Evolutionary conservation across 371 early-diverging fungal genomes (phyloP).

Genomic region (Blyttiomyces sp.): DNA sequence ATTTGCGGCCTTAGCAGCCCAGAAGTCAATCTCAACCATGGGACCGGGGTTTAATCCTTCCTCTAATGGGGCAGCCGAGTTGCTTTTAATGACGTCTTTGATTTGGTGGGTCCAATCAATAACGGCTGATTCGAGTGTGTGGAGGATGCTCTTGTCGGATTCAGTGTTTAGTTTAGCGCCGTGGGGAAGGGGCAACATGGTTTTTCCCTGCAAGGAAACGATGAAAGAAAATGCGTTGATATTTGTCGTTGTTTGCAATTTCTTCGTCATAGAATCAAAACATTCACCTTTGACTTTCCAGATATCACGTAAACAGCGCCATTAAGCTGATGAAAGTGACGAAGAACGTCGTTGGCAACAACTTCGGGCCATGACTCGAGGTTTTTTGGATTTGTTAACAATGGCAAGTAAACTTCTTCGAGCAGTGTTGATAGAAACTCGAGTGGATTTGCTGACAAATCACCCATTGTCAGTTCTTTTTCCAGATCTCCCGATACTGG

Average conservation of each 20-base stretch:
- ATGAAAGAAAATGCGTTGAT: not conserved
- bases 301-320: slow-evolving; percentile 58
- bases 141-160: slow-evolving; percentile 46
- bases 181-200: slow-evolving; percentile 58
- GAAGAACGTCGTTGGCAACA: slow-evolving; percentile 55
- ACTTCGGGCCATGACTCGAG: slow-evolving; percentile 61
- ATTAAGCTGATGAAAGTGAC: slow-evolving; percentile 53
- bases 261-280: too few species aligned
- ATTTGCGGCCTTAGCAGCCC: slow-evolving; percentile 60
- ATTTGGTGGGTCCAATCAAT: slow-evolving; percentile 65
- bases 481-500: slow-evolving; percentile 50
- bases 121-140: slow-evolving; percentile 57
- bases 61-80: slow-evolving; percentile 51
- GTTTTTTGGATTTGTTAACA: slow-evolving; percentile 54
- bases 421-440: slow-evolving; percentile 49
- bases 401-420: slow-evolving; percentile 57
- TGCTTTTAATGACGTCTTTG: slow-evolving; percentile 51
- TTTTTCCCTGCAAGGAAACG: slow-evolving; percentile 46
- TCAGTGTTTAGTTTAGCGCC: slow-evolving; percentile 40
- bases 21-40: slow-evolving; percentile 61
- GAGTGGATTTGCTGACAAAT: slow-evolving; percentile 50
- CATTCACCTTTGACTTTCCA: slow-evolving; percentile 53
- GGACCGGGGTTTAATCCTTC: slow-evolving; percentile 57
- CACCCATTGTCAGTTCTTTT: slow-evolving; percentile 50
- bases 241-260: not conserved